Percentiles rank a stretch among this genome's conserved stretches.
Evolutionary conservation across 2,329 filamentous ascomycete species (phyloP).

Genomic region (Phyllosticta ampelicida): DNA sequence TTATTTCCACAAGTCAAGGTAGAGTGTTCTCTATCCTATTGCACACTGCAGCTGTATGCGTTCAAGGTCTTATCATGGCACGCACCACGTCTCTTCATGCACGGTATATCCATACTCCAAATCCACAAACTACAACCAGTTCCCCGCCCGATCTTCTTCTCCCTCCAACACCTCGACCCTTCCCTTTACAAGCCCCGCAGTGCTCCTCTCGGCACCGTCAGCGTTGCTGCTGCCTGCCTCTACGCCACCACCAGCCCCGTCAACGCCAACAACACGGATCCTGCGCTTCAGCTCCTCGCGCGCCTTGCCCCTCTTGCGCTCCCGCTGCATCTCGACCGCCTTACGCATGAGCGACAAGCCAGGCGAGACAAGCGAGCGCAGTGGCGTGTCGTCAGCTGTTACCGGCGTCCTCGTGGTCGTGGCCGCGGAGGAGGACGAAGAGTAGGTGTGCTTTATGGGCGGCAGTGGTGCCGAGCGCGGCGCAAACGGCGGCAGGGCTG

Average conservation of each 20-base stretch:
- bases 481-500: not conserved
- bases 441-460: not conserved
- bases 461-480: not conserved
- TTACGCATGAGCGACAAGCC: not conserved
- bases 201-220: not conserved
- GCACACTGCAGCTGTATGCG: no score
- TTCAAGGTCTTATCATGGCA: no score
- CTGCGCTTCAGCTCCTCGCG: not conserved
- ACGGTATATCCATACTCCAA: no score
- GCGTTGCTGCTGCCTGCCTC: not conserved
- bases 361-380: not conserved
- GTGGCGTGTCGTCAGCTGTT: not conserved
- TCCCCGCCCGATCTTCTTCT: not conserved
- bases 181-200: not conserved
- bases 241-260: not conserved
- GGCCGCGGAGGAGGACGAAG: not conserved
- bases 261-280: not conserved
- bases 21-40: no score
- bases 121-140: not conserved
- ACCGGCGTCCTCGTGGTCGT: not conserved
- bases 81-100: no score
- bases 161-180: not conserved
- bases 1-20: no score
- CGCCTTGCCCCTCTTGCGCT: not conserved
- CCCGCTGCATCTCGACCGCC: not conserved